Conservation (phyloP, 2,329 filamentous ascomycete genomes). For the Neopestalotiopsis clavispora region DNA sequence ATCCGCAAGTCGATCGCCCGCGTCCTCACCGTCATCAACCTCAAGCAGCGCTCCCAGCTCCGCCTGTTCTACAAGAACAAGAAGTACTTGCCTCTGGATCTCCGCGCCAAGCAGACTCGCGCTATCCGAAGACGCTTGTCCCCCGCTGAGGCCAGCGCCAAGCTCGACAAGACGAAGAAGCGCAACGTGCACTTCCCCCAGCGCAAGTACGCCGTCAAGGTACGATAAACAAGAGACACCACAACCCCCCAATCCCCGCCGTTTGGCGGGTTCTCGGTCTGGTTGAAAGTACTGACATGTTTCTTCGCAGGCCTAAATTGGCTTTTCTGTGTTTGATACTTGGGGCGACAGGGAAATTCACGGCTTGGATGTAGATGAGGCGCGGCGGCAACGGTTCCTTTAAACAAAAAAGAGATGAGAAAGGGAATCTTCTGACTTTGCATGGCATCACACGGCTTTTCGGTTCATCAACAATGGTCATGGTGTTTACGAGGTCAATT, state of each 20-base stretch:
- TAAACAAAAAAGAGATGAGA: constrained; percentile 29
- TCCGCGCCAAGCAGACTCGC: constrained; percentile 97
- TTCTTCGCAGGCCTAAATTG: constrained; percentile 30
- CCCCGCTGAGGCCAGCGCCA: constrained; percentile 83
- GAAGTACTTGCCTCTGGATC: constrained; percentile 98
- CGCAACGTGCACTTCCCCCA: constrained; percentile 94
- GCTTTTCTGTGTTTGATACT: constrained; percentile 15
- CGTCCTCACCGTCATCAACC: constrained; percentile 99
- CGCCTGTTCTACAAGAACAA: constrained; percentile 99
- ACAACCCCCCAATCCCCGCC: not conserved
- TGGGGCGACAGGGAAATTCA: constrained; percentile 26
- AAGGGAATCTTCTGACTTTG: constrained; percentile 41
- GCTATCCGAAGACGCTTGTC: constrained; percentile 95
- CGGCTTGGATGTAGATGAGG: constrained; percentile 30
- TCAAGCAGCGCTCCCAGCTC: constrained; percentile 97
- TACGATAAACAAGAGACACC: constrained; percentile 45
- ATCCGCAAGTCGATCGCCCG: constrained; percentile 99
- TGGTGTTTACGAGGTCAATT: constrained; percentile 41
- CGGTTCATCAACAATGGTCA: constrained; percentile 36
- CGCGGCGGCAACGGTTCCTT: constrained; percentile 33
- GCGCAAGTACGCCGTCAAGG: constrained; percentile 99
- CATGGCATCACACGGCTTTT: constrained; percentile 43
- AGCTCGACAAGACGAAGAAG: constrained; percentile 97
- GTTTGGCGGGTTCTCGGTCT: not conserved
- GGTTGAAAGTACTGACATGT: not conserved